Evolutionary conservation across 495 filamentous ascomycete species (phyloP).

Genomic region (Hypoxylon fragiforme): DNA sequence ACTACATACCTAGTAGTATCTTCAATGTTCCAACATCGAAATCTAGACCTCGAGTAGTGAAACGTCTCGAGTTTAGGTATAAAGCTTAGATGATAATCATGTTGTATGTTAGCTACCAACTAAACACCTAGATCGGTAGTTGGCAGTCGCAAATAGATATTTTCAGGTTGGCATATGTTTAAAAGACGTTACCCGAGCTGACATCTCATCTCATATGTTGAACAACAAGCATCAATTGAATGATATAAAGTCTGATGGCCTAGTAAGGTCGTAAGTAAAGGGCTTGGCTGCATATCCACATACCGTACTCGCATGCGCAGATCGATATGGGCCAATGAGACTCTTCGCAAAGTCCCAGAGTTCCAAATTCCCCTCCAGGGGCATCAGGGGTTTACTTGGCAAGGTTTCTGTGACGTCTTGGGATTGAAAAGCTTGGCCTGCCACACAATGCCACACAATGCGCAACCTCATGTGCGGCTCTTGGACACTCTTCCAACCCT

Average conservation of each 20-base stretch:
- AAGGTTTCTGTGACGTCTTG: constrained; percentile 32
- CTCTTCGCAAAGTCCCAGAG: constrained; percentile 1
- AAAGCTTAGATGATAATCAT: not conserved
- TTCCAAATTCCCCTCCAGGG: constrained; percentile 22
- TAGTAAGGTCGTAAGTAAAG: no score
- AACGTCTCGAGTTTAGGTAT: constrained; percentile 15
- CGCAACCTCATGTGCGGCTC: constrained; percentile 25
- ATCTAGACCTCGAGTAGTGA: constrained; percentile 12
- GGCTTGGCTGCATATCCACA: not conserved
- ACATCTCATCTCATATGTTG: no score
- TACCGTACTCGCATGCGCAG: not conserved
- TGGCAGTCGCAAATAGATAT: constrained; percentile 8
- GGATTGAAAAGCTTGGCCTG: constrained; percentile 27
- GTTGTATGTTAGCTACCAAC: not conserved
- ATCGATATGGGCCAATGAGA: constrained; percentile 11
- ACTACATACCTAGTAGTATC: no score
- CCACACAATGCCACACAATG: no score
- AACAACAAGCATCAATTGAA: no score
- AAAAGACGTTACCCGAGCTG: no score
- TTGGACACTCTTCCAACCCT: not conserved
- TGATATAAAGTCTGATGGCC: no score
- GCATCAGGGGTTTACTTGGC: constrained; percentile 33
- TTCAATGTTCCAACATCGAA: no score
- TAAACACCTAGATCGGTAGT: no score
- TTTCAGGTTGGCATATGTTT: no score